phyloP scores from a whole-genome alignment of 768 basidiomycete genomes.

The Podaxis mareebaensis region DNA sequence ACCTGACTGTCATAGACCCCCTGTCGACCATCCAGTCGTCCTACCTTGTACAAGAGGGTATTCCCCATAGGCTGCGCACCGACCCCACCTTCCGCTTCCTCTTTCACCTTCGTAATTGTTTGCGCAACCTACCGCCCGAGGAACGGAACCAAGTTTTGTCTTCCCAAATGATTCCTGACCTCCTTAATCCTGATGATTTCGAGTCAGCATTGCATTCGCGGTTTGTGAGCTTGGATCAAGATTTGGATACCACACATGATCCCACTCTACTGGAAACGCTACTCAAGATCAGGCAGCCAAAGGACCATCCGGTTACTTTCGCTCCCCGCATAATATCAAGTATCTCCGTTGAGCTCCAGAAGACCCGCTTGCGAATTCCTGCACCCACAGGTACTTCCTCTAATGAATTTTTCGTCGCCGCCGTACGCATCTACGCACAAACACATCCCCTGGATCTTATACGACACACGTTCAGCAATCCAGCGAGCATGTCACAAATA shows the following conservation, averaged over 20 bases:
- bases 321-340: constrained; percentile 8
- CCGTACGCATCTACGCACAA: constrained; percentile 28
- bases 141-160: constrained; percentile 26
- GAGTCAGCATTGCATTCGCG: constrained; percentile 38
- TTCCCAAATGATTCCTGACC: constrained; percentile 8
- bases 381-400: constrained; percentile 28
- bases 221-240: constrained; percentile 25
- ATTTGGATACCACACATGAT: constrained; percentile 14
- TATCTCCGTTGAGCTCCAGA: constrained; percentile 29
- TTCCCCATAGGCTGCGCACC: constrained; percentile 65
- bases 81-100: constrained; percentile 76
- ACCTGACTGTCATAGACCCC: constrained; percentile 63
- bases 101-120: constrained; percentile 71
- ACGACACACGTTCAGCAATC: constrained; percentile 25
- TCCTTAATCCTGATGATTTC: constrained; percentile 31
- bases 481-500: constrained; percentile 44
- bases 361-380: constrained; percentile 31
- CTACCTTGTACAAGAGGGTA: constrained; percentile 75
- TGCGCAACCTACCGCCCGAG: constrained; percentile 42
- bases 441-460: constrained; percentile 26
- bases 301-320: constrained; percentile 2
- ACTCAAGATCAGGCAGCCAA: constrained; percentile 18
- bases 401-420: constrained; percentile 36
- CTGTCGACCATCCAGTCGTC: constrained; percentile 84
- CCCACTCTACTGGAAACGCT: constrained; percentile 22